Evolutionary conservation across 176 grass and related monocot genomes (phyloP), one percentile per base, ranked within the genome.

Genomic region (Oryza nivara): DNA sequence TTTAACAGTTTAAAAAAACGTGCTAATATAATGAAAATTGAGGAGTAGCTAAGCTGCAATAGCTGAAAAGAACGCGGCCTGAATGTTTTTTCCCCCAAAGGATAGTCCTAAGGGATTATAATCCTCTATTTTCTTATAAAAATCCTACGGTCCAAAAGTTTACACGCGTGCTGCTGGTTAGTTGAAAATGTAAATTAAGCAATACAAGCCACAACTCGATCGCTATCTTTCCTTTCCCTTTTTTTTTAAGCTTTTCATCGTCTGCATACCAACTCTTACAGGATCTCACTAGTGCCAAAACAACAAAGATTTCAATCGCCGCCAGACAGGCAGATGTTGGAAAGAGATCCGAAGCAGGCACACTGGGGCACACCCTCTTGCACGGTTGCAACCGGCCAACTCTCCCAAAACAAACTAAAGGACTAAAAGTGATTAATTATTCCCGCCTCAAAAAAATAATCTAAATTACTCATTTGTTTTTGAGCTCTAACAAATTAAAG

Each of bases 261-360:
- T 32, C 17, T 63, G 58, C n/a, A 11, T 63, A 63, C 58, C 58
- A 22, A 63, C 58, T 63, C 58, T 11, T 7, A 22, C 17, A 11
- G n/a, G 58, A 63, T 63, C n/a, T 58, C 54, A n/a, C 58, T 63
- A 63, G 58, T n/a, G 58, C 58, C 58, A 63, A 63, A 63, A 63
- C 58, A 63, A 63, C 58, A 63, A 63, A 63, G 58, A 63, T 75
- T n/a, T 75, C 16, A 20, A 35, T 56, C 46, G 35, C 51, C 17
- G 73, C 1, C 25, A 74, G 72, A 48, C 43, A 45, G 72, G 26
- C 32, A 51, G 72, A 74, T 49, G 72, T 74, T 74, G 26, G 72
- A 74, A 74, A 51, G 23, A 52, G 70, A 73, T 34, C 3, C 3
- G 72, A 74, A 5, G 46, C 23, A 74, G 46, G 72, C 14, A 74